phyloP scores from a whole-genome alignment of 129 eudicot genomes.

The Smallanthus sonchifolius region DNA sequence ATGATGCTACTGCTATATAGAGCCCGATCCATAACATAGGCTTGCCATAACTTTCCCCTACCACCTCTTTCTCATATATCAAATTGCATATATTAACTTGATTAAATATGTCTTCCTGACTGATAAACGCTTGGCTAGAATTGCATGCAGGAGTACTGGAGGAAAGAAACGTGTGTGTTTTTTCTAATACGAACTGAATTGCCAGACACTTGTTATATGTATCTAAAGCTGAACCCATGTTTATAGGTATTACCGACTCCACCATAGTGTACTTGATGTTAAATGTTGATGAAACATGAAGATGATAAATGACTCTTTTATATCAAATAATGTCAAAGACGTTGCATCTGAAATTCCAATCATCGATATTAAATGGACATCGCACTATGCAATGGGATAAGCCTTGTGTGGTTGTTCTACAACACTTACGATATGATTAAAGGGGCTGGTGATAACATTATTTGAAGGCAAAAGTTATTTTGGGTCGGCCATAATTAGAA shows the following conservation, averaged over 20 bases:
- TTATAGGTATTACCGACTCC: background rate
- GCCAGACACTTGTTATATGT: background rate
- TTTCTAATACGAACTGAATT: too few relatives aligned
- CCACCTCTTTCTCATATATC: background rate
- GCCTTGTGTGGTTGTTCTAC: background rate
- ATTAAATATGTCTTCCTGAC: too few relatives aligned
- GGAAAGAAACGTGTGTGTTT: background rate
- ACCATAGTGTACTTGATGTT: background rate
- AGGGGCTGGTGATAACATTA: background rate
- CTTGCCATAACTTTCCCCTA: background rate
- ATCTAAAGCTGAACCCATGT: background rate
- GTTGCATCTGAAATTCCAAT: background rate
- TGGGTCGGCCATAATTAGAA: background rate
- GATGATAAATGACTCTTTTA: background rate
- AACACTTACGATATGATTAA: background rate
- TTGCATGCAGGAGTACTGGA: too few relatives aligned
- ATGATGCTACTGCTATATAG: background rate
- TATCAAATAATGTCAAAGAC: background rate
- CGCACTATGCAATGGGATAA: background rate
- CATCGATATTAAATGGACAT: background rate
- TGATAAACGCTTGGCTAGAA: too few relatives aligned
- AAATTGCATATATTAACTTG: too few relatives aligned
- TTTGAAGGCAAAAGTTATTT: background rate
- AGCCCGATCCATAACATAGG: conserved; percentile 2
- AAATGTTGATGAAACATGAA: background rate